Conservation (phyloP, 139 green algal species). For the Trebouxia sp. region DNA sequence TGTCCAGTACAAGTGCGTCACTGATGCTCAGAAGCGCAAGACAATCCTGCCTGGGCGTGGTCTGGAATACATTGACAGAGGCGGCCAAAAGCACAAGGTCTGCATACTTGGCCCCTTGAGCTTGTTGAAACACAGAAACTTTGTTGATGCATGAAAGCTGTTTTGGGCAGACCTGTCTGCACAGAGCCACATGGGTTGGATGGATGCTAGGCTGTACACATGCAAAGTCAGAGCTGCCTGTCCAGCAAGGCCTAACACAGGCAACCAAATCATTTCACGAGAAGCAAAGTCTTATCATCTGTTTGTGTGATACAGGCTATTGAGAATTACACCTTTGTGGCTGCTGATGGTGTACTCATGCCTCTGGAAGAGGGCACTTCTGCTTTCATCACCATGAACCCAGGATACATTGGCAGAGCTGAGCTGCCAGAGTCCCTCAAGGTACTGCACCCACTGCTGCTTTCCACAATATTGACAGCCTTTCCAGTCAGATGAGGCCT, state of each 20-base stretch:
- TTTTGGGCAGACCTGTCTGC: no score
- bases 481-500: no score
- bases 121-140: no score
- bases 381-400: conserved; percentile 97
- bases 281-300: no score
- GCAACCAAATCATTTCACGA: no score
- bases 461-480: neutral
- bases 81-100: conserved; percentile 60
- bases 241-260: no score
- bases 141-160: no score
- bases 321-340: conserved; percentile 73
- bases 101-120: neutral
- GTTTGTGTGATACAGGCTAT: conserved; percentile 53
- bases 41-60: conserved; percentile 79
- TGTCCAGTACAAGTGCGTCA: conserved; percentile 86
- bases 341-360: conserved; percentile 84
- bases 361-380: conserved; percentile 76
- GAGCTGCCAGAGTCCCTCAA: conserved; percentile 94
- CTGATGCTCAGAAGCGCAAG: conserved; percentile 77
- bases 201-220: no score
- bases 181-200: no score
- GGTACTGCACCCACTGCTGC: conserved; percentile 28
- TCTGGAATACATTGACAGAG: conserved; percentile 82
- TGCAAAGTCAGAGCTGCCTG: no score
- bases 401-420: conserved; percentile 82